Evolutionary conservation across 306 rosid species (phyloP).

Genomic region (Carpinus viminea): DNA sequence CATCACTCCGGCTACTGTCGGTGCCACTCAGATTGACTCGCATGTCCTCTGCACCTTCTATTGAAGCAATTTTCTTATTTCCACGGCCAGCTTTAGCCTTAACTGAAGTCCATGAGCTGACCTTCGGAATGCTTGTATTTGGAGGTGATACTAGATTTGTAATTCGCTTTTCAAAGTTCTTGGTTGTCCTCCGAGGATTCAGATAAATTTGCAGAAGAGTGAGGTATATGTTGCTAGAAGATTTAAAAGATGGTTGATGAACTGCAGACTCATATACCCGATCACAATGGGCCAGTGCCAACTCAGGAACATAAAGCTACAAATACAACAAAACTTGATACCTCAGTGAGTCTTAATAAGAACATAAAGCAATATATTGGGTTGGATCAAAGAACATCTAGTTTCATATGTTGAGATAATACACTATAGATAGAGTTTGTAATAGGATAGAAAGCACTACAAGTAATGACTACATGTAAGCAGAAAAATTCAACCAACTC

Average conservation of each 20-base stretch:
- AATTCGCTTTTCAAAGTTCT: slow-evolving; percentile 76
- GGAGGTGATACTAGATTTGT: slow-evolving; percentile 63
- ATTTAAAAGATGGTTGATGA: slow-evolving; percentile 63
- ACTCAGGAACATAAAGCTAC: slow-evolving; percentile 85
- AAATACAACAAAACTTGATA: slow-evolving; percentile 29
- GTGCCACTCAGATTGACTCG: slow-evolving; percentile 68
- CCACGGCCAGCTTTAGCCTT: slow-evolving; percentile 69
- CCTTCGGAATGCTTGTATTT: slow-evolving; percentile 51
- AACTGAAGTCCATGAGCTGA: slow-evolving; percentile 45
- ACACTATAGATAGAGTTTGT: neutral
- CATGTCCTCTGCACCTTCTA: slow-evolving; percentile 90
- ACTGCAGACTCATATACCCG: slow-evolving; percentile 65
- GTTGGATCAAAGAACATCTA: neutral
- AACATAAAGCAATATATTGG: neutral
- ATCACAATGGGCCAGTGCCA: slow-evolving; percentile 92
- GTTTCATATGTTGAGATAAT: neutral
- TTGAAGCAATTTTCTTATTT: slow-evolving; percentile 78
- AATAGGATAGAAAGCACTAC: neutral
- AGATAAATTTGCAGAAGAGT: slow-evolving; percentile 87
- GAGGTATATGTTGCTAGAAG: slow-evolving; percentile 77
- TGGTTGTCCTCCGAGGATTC: slow-evolving; percentile 79
- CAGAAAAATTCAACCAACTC: neutral
- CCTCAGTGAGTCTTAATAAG: slow-evolving; percentile 20
- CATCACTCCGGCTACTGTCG: slow-evolving; percentile 87
- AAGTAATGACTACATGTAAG: neutral